These are phyloP conservation scores for Neurospora sp. DNA, from an alignment of 495 filamentous ascomycete genomes.

Conservation along the genomic window DNA sequence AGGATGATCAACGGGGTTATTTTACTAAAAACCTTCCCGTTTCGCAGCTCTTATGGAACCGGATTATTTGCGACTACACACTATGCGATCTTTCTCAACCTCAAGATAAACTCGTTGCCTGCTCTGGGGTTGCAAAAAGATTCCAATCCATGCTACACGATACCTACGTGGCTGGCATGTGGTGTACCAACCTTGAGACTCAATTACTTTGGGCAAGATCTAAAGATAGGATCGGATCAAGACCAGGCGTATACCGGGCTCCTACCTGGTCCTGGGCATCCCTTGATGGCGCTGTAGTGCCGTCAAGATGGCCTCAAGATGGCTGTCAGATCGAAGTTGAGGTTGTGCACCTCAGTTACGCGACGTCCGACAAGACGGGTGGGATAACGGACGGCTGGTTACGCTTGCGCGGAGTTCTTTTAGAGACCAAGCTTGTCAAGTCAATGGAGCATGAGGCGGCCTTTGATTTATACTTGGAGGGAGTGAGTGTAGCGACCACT, in stretches of 20 bases:
- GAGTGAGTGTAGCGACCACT: background rate
- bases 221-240: background rate
- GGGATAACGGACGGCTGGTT: background rate
- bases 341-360: background rate
- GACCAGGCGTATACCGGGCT: background rate
- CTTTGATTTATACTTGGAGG: background rate
- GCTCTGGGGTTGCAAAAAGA: background rate
- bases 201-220: background rate
- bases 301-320: background rate
- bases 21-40: too few species aligned
- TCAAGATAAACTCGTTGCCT: background rate
- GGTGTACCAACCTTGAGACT: background rate
- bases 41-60: background rate
- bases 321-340: background rate
- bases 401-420: background rate
- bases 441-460: background rate
- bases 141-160: background rate
- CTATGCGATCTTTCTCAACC: too few species aligned
- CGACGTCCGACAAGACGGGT: background rate
- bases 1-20: background rate
- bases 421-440: background rate
- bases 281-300: fast-evolving
- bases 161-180: background rate
- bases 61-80: background rate
- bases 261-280: background rate